Base-by-base conservation (phyloP, 2,329 filamentous ascomycete genomes). In the Hirsutella thompsonii region DNA sequence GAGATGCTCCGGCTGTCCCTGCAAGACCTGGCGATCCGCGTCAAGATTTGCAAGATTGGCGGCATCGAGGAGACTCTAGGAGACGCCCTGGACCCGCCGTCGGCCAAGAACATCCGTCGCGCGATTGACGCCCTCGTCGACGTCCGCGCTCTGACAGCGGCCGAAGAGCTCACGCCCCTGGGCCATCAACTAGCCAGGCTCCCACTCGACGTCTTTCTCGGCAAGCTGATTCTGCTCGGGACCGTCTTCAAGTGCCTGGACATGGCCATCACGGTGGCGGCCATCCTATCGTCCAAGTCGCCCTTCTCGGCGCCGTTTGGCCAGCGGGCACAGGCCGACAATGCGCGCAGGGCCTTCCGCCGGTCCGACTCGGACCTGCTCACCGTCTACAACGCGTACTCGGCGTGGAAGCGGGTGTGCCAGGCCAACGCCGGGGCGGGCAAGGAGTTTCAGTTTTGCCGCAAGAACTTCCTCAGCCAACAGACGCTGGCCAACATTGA, bases 21-120 rank as follows among this genome's bases (percentile, higher is more conserved):
- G 10, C 92, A 98, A 59, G 92, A 98, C 55, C 69, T 98, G 10
- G 88, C 94, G 5, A 89, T 98, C 57, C 80, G 92, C 8, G 89
- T 96, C 49, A 98, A 98, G 63, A 94, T 95, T 36, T 98, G 90
- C 68, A 94, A 93, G 55, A 75, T 98, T 35, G 92, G 92, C 10
- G 82, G 86, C 33, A 94, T 96, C 41, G 90, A 96, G 56, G 78
- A 90, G 51, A 95, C 89, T 0, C 70, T 98, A 9, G 76, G 83
- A 19, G 79, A 89, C 58, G 92, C 92, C 3, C 69, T 98, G 14
- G 92, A 98, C 55, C 83, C 90, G 1, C 92, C 92, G 0, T 89
- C 83, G 0, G 72, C 83, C 0, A 94, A 90, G 64, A 98, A 96
- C 51, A 93, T 98, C 37, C 81, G 87, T 20, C 79, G 90, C 29